phyloP scores from a whole-genome alignment of 2,329 filamentous ascomycete genomes.

The Sarocladium kiliense region DNA sequence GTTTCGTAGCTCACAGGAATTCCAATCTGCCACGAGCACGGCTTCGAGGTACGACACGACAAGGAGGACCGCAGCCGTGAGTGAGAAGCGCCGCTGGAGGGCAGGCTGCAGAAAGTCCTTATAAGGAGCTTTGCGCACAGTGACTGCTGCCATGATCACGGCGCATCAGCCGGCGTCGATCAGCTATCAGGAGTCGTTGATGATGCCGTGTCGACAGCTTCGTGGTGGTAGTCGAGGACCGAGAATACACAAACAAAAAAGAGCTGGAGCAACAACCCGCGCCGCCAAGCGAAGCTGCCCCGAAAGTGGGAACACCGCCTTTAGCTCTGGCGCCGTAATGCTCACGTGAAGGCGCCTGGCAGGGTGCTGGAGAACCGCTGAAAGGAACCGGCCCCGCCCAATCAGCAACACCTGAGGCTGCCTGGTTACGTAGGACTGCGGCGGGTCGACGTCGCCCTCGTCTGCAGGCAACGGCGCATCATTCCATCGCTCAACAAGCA shows the following conservation, averaged over 20 bases:
- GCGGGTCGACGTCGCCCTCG: slow-evolving; percentile 5
- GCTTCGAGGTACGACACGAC: slow-evolving; percentile 69
- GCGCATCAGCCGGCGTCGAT: slow-evolving; percentile 33
- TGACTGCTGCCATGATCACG: slow-evolving; percentile 45
- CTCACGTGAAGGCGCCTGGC: slow-evolving; percentile 8
- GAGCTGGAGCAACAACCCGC: slow-evolving; percentile 5
- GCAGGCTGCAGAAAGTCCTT: slow-evolving; percentile 88
- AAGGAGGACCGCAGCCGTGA: slow-evolving; percentile 66
- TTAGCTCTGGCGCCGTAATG: neutral
- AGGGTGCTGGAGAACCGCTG: neutral
- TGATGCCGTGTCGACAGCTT: neutral
- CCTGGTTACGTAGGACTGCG: slow-evolving; percentile 4
- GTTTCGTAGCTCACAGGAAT: slow-evolving; percentile 52
- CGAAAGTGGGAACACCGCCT: neutral
- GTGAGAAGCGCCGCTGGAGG: slow-evolving; percentile 80
- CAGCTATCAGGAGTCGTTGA: neutral
- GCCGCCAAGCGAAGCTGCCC: neutral
- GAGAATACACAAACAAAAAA: slow-evolving; percentile 8
- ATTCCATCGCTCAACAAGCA: neutral
- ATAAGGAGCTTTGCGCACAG: slow-evolving; percentile 59
- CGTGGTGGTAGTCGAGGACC: neutral
- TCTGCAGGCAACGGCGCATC: slow-evolving; percentile 7
- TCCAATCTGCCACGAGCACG: slow-evolving; percentile 63
- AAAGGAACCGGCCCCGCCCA: slow-evolving; percentile 3
- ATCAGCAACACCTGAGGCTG: neutral